These are phyloP conservation scores for Agrocybe praecox DNA, from an alignment of 768 basidiomycete species.

Conservation along the genomic window DNA sequence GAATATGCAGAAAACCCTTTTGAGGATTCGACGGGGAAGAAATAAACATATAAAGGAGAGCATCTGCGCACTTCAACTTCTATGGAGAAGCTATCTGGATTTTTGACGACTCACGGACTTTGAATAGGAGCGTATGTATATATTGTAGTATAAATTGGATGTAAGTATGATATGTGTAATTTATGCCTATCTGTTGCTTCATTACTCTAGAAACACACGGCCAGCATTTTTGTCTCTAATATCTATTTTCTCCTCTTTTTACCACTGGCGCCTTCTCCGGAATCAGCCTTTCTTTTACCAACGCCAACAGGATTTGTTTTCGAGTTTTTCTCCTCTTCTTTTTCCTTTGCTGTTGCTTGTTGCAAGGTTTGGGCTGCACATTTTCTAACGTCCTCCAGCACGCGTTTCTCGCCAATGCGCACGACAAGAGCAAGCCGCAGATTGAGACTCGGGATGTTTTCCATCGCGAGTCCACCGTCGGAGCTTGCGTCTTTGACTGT, in stretches of 20 bases:
- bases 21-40: constrained; percentile 4
- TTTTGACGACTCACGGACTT: not conserved
- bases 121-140: not conserved
- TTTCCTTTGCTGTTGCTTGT: not conserved
- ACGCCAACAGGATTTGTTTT: not conserved
- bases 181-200: not conserved
- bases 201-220: not conserved
- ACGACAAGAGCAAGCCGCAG: constrained; percentile 69
- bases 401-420: constrained; percentile 78
- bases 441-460: constrained; percentile 37
- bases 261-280: not conserved
- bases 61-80: not conserved
- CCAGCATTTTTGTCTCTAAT: not conserved
- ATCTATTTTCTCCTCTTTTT: not conserved
- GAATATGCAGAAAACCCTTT: constrained; percentile 16
- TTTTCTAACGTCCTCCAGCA: constrained; percentile 38
- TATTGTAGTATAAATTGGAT: not conserved
- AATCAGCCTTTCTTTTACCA: not conserved
- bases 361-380: not conserved
- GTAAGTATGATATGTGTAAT: not conserved
- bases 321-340: not conserved
- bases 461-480: not conserved
- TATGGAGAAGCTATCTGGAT: not conserved
- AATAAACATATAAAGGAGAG: not conserved
- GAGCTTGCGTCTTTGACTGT: constrained; percentile 57